Base-by-base conservation (phyloP, 176 grass and related monocot species). In the Oryza meyeriana region DNA sequence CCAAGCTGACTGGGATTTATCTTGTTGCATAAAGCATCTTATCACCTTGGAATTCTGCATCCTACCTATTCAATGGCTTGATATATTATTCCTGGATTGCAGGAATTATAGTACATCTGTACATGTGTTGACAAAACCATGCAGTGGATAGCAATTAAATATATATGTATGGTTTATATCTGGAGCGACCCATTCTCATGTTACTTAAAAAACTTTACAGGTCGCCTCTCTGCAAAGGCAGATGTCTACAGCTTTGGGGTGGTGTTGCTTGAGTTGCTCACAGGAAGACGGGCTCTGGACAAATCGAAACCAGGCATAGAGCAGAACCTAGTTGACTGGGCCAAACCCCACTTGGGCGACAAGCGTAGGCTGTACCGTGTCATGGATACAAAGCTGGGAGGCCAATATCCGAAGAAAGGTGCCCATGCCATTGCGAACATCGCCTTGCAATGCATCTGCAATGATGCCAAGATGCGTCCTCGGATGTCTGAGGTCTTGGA, bases 231-330 rank as follows among this genome's bases (percentile, higher is more conserved):
- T 20, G 87, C 94, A 39, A 97, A 94, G 82, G 94, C 94, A 29
- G 94, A 97, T 85, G 94, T 94, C 72, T 97, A 97, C 76, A 97
- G 94, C 76, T 97, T 97, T 0, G 91, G 91, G 5, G 94, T 97
- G 71, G 94, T 94, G 83, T 78, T 97, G 79, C 87, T 94, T 78
- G 94, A 97, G 36, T 30, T 97, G 50, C 72, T 97, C 8, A 89
- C 94, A 5, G 89, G 94, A 33, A 84, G 89, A 66, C 79, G 91
- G 48, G 94, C 91, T 1, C 40, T 94, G 13, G 94, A 97, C 72
- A 88, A 91, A 88, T 88, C 78, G 2, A 97, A 88, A 62, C 84
- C 88, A 35, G 81, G 74, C 67, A 78, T 83, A 36, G 94, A 97
- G 64, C 94, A 97, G 32, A 94, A 85, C 73, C 70, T 97, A 64